Percentiles rank a stretch among this genome's conserved stretches.
These are phyloP conservation scores for Elaeis guineensis DNA, from an alignment of 176 grass and related monocot species.

Conservation along the genomic window DNA sequence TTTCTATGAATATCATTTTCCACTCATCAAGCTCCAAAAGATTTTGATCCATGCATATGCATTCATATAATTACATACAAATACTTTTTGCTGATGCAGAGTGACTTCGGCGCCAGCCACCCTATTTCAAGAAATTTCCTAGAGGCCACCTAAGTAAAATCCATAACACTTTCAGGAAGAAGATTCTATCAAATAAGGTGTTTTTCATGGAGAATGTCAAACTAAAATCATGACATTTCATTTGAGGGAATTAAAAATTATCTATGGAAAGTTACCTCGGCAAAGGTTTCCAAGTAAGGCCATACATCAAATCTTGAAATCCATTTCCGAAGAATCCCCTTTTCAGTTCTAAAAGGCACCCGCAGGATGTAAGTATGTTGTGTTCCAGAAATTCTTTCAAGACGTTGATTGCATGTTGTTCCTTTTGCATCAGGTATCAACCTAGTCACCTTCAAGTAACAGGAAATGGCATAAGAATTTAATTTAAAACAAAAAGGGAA, in stretches of 20 bases:
- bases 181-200: too few species aligned
- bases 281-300: slow-evolving; percentile 79
- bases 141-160: too few species aligned
- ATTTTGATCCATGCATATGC: too few species aligned
- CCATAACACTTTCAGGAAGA: too few species aligned
- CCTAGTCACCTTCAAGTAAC: slow-evolving; percentile 61
- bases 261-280: slow-evolving; percentile 33
- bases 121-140: too few species aligned
- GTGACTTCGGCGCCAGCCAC: too few species aligned
- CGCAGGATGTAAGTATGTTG: slow-evolving; percentile 65
- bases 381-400: slow-evolving; percentile 87
- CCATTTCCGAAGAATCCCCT: slow-evolving; percentile 81
- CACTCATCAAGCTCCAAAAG: too few species aligned
- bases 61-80: too few species aligned
- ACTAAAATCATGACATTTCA: background rate
- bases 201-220: background rate
- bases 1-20: too few species aligned
- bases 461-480: slow-evolving; percentile 5
- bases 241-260: background rate
- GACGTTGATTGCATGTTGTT: slow-evolving; percentile 82
- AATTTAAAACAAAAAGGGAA: slow-evolving; percentile 5
- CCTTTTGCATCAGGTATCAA: slow-evolving; percentile 91
- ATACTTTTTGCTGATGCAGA: too few species aligned
- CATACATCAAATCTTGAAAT: slow-evolving; percentile 97
- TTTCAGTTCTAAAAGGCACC: slow-evolving; percentile 71